phyloP scores from a whole-genome alignment of 441 rosid genomes.

The Biscutella laevigata region DNA sequence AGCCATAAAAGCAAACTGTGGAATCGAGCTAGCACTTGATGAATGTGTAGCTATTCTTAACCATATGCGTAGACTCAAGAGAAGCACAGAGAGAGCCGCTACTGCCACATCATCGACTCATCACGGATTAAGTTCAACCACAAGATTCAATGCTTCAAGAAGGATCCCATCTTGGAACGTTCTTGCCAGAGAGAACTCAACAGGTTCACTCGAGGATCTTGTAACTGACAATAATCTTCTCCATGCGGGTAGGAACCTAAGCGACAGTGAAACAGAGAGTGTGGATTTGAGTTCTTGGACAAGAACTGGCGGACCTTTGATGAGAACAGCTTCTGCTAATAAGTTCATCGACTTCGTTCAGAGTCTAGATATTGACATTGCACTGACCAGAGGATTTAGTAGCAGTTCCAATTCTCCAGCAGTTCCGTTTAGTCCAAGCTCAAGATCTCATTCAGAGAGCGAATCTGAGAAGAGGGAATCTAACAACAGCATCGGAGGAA shows the following conservation, averaged over 20 bases:
- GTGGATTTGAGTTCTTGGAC: conserved; percentile 80
- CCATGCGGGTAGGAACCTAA: conserved; percentile 45
- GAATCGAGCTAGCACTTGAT: conserved; percentile 90
- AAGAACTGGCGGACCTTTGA: conserved; percentile 88
- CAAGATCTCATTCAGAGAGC: conserved; percentile 27
- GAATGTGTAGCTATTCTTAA: conserved; percentile 82
- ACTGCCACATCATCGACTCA: conserved; percentile 69
- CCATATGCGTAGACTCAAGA: conserved; percentile 92
- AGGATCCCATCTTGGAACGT: conserved; percentile 98
- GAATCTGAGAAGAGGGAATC: too few relatives aligned
- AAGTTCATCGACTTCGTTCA: conserved; percentile 66
- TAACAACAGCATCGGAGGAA: too few relatives aligned
- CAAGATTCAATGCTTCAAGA: conserved; percentile 66
- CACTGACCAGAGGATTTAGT: conserved; percentile 35
- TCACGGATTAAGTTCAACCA: conserved; percentile 41
- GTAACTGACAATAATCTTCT: conserved; percentile 43
- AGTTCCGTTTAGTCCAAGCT: conserved; percentile 25
- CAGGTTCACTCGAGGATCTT: conserved; percentile 82
- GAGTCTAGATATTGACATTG: conserved; percentile 51
- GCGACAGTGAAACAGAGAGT: conserved; percentile 75
- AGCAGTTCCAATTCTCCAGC: conserved; percentile 43
- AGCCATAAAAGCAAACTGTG: conserved; percentile 91
- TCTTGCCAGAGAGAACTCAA: conserved; percentile 87
- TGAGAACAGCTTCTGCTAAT: conserved; percentile 90
- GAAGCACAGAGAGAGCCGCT: conserved; percentile 91